Base-by-base conservation (phyloP, 1,284 basidiomycete genomes). In the Microbotryum silenes-acaulis region DNA sequence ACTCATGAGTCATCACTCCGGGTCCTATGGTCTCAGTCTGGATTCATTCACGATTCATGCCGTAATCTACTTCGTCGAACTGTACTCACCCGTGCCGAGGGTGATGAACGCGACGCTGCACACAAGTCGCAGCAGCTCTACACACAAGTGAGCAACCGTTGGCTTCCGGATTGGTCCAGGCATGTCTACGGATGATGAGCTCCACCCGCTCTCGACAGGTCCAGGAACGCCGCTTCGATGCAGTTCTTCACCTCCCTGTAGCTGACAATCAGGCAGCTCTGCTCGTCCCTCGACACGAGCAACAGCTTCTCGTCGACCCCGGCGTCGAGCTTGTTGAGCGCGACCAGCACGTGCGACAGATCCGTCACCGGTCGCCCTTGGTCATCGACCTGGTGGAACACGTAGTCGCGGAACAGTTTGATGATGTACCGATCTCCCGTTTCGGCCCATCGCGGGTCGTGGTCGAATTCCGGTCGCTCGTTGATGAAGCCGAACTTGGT, bases 401-500 rank as follows among this genome's bases (percentile, higher is more conserved):
- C 92, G 72, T 91, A 93, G 77, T 99, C 96, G 31, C 96, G 83
- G 82, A 99, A 98, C 55, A 99, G 83, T 79, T 96, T 97, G 80
- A 98, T 83, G 72, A 98, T 91, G 75, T 99, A 98, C 62, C 93
- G 82, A 74, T 99, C 96, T 16, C 96, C 96, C 2, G 94, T 97
- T 75, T 98, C 96, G 9, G 92, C 92, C 94, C 94, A 98, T 12
- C 92, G 82, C 2, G 90, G 84, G 73, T 97, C 94, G 57, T 89
- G 86, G 56, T 94, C 90, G 72, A 97, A 97, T 89, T 97, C 94
- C 12, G 94, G 94, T 20, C 96, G 83, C 75, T 99, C 96, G 75
- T 97, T 97, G 78, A 99, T 97, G 76, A 97, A 97, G 1, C 91
- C 90, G 71, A 99, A 87, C 78, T 98, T 98, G 77, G 86, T 87